Conservation (phyloP, 2,329 filamentous ascomycete genomes). For the Cladophialophora psammophila region DNA sequence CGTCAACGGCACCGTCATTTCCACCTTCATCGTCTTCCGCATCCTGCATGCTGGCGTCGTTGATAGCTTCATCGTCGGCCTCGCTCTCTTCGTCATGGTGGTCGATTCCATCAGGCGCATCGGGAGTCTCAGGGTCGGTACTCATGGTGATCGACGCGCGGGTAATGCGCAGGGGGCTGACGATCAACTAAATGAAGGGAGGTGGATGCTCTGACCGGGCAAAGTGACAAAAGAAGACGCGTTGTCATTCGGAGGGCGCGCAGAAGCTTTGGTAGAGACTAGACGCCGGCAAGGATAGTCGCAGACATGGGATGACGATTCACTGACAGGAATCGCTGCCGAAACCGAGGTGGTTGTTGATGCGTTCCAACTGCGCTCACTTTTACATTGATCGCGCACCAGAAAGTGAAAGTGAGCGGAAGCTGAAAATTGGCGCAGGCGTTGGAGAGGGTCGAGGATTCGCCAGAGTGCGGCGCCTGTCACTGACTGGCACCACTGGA, state of each 20-base stretch:
- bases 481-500: slow-evolving; percentile 14
- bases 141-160: slow-evolving; percentile 29
- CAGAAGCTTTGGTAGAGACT: not conserved
- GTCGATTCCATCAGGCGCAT: slow-evolving; percentile 23
- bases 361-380: slow-evolving; percentile 2
- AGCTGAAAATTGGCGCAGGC: slow-evolving; percentile 15
- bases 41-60: slow-evolving; percentile 30
- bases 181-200: slow-evolving; percentile 11
- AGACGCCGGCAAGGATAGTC: not conserved
- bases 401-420: slow-evolving; percentile 22
- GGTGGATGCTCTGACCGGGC: slow-evolving; percentile 41
- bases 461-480: slow-evolving; percentile 15
- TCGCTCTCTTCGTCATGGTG: slow-evolving; percentile 35
- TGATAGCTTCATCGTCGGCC: slow-evolving; percentile 26
- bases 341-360: not conserved
- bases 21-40: slow-evolving; percentile 23
- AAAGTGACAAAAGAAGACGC: slow-evolving; percentile 44
- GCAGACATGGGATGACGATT: not conserved
- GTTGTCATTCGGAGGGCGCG: slow-evolving; percentile 23
- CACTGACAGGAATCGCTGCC: not conserved
- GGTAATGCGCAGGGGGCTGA: not conserved
- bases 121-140: slow-evolving; percentile 33
- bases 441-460: slow-evolving; percentile 7
- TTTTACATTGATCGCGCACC: slow-evolving; percentile 6
- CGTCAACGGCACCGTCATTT: slow-evolving; percentile 11